Percentiles rank a stretch among this genome's conserved stretches.
Evolutionary conservation across 306 rosid genomes (phyloP).

Genomic region (Lupinus albus): DNA sequence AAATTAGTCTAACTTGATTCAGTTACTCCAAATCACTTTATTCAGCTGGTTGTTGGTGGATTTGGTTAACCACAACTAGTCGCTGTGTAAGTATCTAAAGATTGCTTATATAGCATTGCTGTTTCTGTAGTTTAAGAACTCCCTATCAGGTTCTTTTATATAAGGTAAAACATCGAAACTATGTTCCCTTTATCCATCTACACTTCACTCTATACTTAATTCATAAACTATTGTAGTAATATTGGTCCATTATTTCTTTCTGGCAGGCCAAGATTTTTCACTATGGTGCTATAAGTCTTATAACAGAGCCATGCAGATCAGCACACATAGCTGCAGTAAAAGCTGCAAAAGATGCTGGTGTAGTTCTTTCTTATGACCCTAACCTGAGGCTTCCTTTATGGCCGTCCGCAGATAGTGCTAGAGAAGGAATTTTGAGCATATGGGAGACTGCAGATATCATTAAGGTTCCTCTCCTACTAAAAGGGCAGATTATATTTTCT

Average conservation of each 20-base stretch:
- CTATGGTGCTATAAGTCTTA: conserved; percentile 93
- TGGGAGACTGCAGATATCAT: conserved; percentile 93
- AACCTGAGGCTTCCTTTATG: conserved; percentile 96
- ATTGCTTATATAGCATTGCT: conserved; percentile 17
- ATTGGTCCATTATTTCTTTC: conserved; percentile 34
- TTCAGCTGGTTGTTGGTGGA: conserved; percentile 7
- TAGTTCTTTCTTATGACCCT: conserved; percentile 83
- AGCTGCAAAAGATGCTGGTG: conserved; percentile 94
- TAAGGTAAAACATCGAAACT: conserved; percentile 20
- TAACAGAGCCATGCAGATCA: conserved; percentile 94
- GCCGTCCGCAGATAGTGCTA: conserved; percentile 87
- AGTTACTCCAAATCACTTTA: conserved; percentile 2
- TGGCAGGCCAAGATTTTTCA: conserved; percentile 90
- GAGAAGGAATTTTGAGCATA: conserved; percentile 91
- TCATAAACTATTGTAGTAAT: conserved; percentile 44
- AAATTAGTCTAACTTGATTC: conserved; percentile 14
- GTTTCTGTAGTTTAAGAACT: conserved; percentile 28
- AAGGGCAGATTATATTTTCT: conserved; percentile 28
- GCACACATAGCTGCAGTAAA: conserved; percentile 91
- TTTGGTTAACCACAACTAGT: conserved; percentile 11
- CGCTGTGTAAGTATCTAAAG: conserved; percentile 14
- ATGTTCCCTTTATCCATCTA: conserved; percentile 27
- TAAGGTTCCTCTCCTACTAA: conserved; percentile 55
- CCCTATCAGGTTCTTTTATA: not conserved
- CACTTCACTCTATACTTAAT: conserved; percentile 11